phyloP scores from a whole-genome alignment of 2,329 filamentous ascomycete genomes.

The Nigrospora oryzae region DNA sequence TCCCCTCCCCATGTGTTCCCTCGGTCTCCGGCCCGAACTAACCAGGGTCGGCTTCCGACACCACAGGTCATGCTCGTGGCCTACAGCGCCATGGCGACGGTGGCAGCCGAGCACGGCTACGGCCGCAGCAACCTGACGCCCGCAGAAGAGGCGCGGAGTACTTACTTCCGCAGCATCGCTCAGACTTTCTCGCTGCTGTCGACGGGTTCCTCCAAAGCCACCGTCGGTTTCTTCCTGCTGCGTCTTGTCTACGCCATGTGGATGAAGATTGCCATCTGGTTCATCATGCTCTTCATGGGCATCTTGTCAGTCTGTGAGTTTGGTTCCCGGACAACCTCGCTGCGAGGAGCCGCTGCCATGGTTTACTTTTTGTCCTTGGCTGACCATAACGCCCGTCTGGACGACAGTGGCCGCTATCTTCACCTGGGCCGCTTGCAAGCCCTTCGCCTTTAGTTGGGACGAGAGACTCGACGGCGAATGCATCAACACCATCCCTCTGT shows the following conservation, averaged over 20 bases:
- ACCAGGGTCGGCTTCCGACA: too few species aligned
- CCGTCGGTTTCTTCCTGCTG: constrained; percentile 28
- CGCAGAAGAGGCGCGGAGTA: constrained; percentile 15
- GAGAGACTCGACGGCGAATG: constrained; percentile 7
- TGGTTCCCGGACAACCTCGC: too few species aligned
- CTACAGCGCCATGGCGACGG: constrained; percentile 22
- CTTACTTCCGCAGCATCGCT: constrained; percentile 21
- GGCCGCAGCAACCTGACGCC: constrained; percentile 19
- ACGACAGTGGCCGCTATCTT: constrained; percentile 3
- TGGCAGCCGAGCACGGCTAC: constrained; percentile 23
- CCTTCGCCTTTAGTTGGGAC: constrained; percentile 8
- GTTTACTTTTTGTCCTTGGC: too few species aligned
- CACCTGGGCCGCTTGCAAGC: constrained; percentile 9
- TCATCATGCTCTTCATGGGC: constrained; percentile 12
- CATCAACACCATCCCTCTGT: constrained; percentile 2
- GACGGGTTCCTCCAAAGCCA: constrained; percentile 28
- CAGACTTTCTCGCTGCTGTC: constrained; percentile 28
- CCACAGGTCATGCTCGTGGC: constrained; percentile 17
- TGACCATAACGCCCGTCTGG: background rate
- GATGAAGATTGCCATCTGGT: constrained; percentile 27
- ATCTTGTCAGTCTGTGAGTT: constrained; percentile 2
- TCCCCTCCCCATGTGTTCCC: too few species aligned
- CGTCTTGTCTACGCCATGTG: constrained; percentile 23
- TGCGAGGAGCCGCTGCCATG: background rate
- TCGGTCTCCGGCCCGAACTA: too few species aligned